These are phyloP conservation scores for Fusarium floridanum DNA, from an alignment of 2,329 filamentous ascomycete species.

Conservation along the genomic window DNA sequence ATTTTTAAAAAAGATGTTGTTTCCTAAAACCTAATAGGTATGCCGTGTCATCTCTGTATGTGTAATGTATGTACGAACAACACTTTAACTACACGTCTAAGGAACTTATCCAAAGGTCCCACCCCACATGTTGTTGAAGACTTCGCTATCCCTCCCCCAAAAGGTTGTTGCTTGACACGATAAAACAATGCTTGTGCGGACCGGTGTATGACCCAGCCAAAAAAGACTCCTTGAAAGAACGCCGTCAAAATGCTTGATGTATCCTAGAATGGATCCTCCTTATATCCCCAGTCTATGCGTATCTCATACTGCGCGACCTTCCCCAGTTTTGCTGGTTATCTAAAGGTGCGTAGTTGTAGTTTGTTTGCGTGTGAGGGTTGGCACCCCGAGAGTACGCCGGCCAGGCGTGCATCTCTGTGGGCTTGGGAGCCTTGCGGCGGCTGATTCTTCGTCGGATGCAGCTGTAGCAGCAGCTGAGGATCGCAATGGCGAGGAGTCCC, in stretches of 20 bases:
- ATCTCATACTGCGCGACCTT: constrained; percentile 47
- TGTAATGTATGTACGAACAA: constrained; percentile 8
- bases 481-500: constrained; percentile 75
- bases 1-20: not conserved
- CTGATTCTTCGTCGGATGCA: constrained; percentile 50
- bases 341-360: constrained; percentile 41
- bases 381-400: constrained; percentile 39
- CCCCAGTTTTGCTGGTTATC: constrained; percentile 34
- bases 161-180: constrained; percentile 11
- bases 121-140: constrained; percentile 23
- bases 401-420: constrained; percentile 45
- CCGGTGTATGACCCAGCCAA: not conserved
- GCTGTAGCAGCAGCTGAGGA: constrained; percentile 75
- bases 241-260: constrained; percentile 38
- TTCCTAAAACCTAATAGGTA: constrained; percentile 19
- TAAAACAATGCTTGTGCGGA: constrained; percentile 3
- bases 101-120: not conserved
- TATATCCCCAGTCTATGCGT: constrained; percentile 41
- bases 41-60: constrained; percentile 4
- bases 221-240: constrained; percentile 34
- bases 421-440: constrained; percentile 44
- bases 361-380: constrained; percentile 32
- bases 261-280: constrained; percentile 3
- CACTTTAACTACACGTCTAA: constrained; percentile 8
- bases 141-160: constrained; percentile 1